Percentiles rank a stretch among this genome's conserved stretches.
Conservation (phyloP, 176 grass and related monocot species). For the Carex myosuroides region DNA sequence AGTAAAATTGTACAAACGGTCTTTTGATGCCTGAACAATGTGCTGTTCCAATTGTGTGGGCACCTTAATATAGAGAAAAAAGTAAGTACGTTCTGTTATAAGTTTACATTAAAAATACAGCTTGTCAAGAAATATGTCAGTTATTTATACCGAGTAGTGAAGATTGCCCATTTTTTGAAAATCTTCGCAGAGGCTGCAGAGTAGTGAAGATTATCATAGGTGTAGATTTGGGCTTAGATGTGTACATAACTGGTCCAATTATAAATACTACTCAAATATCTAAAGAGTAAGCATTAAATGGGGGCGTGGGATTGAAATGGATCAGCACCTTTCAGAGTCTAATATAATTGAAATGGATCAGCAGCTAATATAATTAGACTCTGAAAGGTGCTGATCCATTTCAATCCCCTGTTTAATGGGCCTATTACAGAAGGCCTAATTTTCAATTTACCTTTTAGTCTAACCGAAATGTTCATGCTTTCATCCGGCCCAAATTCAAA, state of each 20-base stretch:
- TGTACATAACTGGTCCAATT: background rate
- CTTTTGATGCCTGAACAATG: slow-evolving; percentile 34
- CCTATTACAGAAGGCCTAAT: background rate
- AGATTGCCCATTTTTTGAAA: too few relatives aligned
- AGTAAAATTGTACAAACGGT: slow-evolving; percentile 59
- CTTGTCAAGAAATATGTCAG: background rate
- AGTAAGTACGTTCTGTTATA: background rate
- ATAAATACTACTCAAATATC: too few relatives aligned
- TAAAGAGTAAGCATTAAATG: too few relatives aligned
- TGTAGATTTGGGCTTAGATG: background rate
- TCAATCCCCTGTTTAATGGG: too few relatives aligned
- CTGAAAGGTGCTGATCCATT: too few relatives aligned
- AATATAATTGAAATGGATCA: background rate
- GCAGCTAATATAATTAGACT: too few relatives aligned
- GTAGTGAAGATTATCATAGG: background rate
- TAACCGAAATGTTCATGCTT: background rate
- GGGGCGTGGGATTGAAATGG: too few relatives aligned
- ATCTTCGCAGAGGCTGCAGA: too few relatives aligned
- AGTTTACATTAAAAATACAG: background rate
- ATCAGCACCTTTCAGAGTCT: too few relatives aligned
- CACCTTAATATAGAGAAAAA: slow-evolving; percentile 23
- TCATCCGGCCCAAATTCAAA: background rate
- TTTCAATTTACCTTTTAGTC: background rate
- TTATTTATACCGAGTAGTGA: background rate
- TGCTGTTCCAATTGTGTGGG: slow-evolving; percentile 48